phyloP scores from a whole-genome alignment of 768 basidiomycete genomes.

The Galerina sulciceps region DNA sequence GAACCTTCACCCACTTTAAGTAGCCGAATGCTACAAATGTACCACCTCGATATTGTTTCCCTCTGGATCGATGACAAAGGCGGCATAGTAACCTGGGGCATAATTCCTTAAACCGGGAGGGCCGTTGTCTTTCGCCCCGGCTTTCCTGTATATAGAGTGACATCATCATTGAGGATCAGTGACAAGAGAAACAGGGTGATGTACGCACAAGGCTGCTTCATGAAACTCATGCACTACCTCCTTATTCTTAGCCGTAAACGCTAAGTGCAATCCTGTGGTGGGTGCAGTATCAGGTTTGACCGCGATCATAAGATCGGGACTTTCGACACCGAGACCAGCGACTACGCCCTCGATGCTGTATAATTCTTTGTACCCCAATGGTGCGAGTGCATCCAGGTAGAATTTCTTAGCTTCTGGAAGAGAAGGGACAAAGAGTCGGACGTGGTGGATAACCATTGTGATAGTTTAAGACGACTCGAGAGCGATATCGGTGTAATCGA shows the following conservation, averaged over 20 bases:
- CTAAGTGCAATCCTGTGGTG: not conserved
- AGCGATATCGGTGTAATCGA: no score
- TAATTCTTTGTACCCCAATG: not conserved
- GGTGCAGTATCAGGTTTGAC: not conserved
- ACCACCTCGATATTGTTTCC: constrained; percentile 8
- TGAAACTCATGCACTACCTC: not conserved
- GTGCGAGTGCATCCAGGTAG: constrained; percentile 5
- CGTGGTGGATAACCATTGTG: not conserved
- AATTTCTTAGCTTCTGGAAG: not conserved
- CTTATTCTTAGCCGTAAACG: not conserved
- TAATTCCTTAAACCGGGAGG: not conserved
- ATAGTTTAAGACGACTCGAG: no score
- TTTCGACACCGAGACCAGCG: not conserved
- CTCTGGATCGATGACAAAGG: not conserved
- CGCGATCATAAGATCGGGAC: not conserved
- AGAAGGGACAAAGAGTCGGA: not conserved
- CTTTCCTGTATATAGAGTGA: not conserved
- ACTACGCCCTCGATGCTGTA: not conserved
- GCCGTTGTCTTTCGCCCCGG: constrained; percentile 1
- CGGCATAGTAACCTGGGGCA: constrained; percentile 1
- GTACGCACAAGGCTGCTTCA: not conserved
- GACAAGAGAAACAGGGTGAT: no score
- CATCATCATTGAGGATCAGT: not conserved
- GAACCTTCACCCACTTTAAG: no score
- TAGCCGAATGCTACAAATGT: not conserved